Evolutionary conservation across 164 flowering plant species (phyloP).

Genomic region (Berberis thunbergii): DNA sequence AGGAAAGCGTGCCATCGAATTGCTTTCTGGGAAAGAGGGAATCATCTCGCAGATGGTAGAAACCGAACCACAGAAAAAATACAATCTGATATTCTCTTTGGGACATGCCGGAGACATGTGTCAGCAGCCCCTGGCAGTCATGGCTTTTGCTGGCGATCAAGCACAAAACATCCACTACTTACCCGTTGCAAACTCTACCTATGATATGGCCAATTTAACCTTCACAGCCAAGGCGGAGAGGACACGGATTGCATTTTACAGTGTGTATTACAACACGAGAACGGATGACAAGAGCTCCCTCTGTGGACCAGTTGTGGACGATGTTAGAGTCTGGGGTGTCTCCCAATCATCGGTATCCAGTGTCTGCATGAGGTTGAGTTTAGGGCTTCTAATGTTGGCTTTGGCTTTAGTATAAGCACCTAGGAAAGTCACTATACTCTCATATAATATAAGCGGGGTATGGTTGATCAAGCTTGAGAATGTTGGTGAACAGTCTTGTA

Average conservation of each 20-base stretch:
- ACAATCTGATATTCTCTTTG: constrained; percentile 50
- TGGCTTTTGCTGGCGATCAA: constrained; percentile 96
- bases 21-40: constrained; percentile 95
- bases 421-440: no score
- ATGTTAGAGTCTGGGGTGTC: constrained; percentile 64
- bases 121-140: constrained; percentile 73
- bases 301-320: constrained; percentile 96
- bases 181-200: constrained; percentile 48
- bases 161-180: constrained; percentile 69
- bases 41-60: constrained; percentile 91
- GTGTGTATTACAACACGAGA: constrained; percentile 86
- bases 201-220: constrained; percentile 41
- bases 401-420: constrained; percentile 14
- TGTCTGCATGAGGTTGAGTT: constrained; percentile 20
- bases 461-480: no score
- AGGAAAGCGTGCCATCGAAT: constrained; percentile 78
- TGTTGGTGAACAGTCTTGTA: no score
- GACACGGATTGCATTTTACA: constrained; percentile 82
- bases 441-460: no score
- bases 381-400: constrained; percentile 21
- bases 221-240: constrained; percentile 94
- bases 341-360: constrained; percentile 27
- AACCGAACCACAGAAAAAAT: constrained; percentile 53
- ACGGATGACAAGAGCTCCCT: constrained; percentile 81
- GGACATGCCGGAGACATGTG: constrained; percentile 84